These are phyloP conservation scores for Auxenochlorella pyrenoidosa DNA, from an alignment of 139 green algal genomes.

Conservation along the genomic window DNA sequence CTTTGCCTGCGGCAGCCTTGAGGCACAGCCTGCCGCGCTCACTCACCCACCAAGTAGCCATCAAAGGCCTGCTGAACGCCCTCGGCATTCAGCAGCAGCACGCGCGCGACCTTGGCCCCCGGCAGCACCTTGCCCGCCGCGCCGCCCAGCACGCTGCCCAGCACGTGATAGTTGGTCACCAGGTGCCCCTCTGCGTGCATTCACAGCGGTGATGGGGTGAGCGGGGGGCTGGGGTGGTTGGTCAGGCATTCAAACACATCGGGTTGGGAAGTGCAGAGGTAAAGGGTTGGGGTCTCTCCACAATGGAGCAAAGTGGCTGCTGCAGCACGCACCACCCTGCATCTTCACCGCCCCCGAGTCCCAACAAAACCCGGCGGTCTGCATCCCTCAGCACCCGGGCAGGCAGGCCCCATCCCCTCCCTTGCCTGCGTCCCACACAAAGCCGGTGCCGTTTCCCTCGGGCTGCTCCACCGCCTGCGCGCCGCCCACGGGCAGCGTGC, in stretches of 20 bases:
- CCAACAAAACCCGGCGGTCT: too few relatives aligned
- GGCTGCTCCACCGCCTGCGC: conserved; percentile 56
- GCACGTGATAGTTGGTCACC: conserved; percentile 76
- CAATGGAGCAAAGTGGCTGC: too few relatives aligned
- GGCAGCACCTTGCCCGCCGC: conserved; percentile 19
- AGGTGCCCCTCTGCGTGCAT: conserved; percentile 67
- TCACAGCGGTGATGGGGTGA: too few relatives aligned
- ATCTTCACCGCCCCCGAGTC: too few relatives aligned
- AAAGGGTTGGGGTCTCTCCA: too few relatives aligned
- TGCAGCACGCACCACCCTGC: too few relatives aligned
- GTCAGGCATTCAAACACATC: too few relatives aligned
- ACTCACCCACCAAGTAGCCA: conserved; percentile 31
- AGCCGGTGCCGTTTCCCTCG: conserved; percentile 84
- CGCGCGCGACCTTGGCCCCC: conserved; percentile 52
- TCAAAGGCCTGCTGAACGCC: conserved; percentile 72
- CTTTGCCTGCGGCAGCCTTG: background rate
- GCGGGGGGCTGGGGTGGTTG: too few relatives aligned
- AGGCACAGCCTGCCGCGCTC: background rate
- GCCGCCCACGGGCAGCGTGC: background rate
- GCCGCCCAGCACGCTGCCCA: conserved; percentile 49
- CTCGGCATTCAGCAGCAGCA: conserved; percentile 72
- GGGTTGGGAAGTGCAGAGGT: too few relatives aligned
- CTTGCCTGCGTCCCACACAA: conserved; percentile 81
- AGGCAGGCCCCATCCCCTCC: too few relatives aligned
- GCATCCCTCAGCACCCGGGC: too few relatives aligned